Percentiles rank a stretch among this genome's conserved stretches.
These are phyloP conservation scores for Truncatella angustata DNA, from an alignment of 2,329 filamentous ascomycete species.

Conservation along the genomic window DNA sequence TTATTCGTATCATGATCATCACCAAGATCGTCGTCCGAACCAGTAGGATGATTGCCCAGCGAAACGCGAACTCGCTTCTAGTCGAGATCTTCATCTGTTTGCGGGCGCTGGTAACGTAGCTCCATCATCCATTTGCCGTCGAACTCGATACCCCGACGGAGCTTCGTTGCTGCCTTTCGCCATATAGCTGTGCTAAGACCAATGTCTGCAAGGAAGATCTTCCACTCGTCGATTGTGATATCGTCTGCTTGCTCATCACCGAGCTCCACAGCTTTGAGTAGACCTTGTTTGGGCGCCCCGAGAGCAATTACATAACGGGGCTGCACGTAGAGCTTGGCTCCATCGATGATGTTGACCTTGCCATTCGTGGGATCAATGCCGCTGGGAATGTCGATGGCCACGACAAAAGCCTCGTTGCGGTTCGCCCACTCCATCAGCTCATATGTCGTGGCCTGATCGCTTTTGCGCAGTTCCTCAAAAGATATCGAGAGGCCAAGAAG, in stretches of 20 bases:
- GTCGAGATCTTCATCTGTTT: slow-evolving; percentile 7
- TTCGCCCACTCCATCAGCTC: slow-evolving; percentile 95
- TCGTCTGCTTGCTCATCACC: slow-evolving; percentile 49
- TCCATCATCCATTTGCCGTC: slow-evolving; percentile 82
- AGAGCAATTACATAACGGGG: slow-evolving; percentile 82
- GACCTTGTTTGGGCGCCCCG: slow-evolving; percentile 80
- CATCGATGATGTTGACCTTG: slow-evolving; percentile 65
- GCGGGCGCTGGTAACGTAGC: slow-evolving; percentile 47
- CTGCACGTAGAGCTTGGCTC: slow-evolving; percentile 74
- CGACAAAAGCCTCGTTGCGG: slow-evolving; percentile 74
- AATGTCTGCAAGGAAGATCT: slow-evolving; percentile 81
- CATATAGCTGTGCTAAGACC: slow-evolving; percentile 81
- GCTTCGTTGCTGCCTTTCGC: slow-evolving; percentile 78
- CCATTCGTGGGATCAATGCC: slow-evolving; percentile 81
- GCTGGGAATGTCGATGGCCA: slow-evolving; percentile 89
- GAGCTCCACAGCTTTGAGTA: slow-evolving; percentile 72
- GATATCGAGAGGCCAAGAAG: slow-evolving; percentile 82
- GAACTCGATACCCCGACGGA: slow-evolving; percentile 84
- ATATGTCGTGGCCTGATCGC: slow-evolving; percentile 80
- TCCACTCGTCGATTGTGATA: slow-evolving; percentile 63
- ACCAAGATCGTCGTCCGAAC: background rate
- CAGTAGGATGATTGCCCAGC: background rate
- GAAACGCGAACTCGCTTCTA: background rate
- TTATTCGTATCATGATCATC: background rate
- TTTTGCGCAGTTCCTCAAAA: slow-evolving; percentile 82